A percentile compares a stretch with the other conserved stretches of the same genome.
These are phyloP conservation scores for Arabidopsis hybrid DNA, from an alignment of 441 rosid species.

Conservation along the genomic window DNA sequence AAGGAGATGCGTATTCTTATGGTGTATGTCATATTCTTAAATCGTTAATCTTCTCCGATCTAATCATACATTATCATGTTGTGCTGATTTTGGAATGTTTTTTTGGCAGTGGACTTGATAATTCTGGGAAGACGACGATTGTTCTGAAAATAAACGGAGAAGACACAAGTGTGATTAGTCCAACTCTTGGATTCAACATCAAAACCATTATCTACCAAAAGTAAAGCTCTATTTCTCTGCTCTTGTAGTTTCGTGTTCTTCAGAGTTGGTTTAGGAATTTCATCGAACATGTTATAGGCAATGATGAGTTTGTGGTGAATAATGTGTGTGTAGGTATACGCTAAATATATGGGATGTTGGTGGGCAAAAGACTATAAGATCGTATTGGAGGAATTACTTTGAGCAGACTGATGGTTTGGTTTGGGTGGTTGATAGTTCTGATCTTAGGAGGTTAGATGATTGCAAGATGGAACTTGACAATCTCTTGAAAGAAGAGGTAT, in stretches of 20 bases:
- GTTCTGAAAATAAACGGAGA: constrained; percentile 95
- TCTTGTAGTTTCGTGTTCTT: background rate
- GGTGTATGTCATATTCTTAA: constrained; percentile 66
- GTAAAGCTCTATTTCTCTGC: constrained; percentile 33
- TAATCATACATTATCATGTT: background rate
- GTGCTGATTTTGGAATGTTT: background rate
- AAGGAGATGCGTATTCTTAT: constrained; percentile 96
- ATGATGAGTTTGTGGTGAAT: background rate
- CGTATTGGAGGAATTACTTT: constrained; percentile 98
- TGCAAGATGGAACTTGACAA: constrained; percentile 93
- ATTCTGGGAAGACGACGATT: constrained; percentile 95
- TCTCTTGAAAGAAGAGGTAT: constrained; percentile 95
- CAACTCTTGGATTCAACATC: constrained; percentile 96
- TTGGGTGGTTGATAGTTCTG: constrained; percentile 98
- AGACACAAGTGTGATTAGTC: constrained; percentile 90
- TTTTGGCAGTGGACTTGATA: constrained; percentile 70
- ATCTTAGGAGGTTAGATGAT: constrained; percentile 91
- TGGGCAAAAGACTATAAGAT: constrained; percentile 94
- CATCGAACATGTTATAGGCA: constrained; percentile 22
- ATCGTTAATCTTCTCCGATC: background rate
- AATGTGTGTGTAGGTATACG: constrained; percentile 61
- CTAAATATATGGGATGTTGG: constrained; percentile 98
- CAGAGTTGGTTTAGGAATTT: constrained; percentile 13
- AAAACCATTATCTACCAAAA: constrained; percentile 76
- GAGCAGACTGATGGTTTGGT: constrained; percentile 98